phyloP scores from a whole-genome alignment of 148 eudicot species.

The Polygonum maritimum region DNA sequence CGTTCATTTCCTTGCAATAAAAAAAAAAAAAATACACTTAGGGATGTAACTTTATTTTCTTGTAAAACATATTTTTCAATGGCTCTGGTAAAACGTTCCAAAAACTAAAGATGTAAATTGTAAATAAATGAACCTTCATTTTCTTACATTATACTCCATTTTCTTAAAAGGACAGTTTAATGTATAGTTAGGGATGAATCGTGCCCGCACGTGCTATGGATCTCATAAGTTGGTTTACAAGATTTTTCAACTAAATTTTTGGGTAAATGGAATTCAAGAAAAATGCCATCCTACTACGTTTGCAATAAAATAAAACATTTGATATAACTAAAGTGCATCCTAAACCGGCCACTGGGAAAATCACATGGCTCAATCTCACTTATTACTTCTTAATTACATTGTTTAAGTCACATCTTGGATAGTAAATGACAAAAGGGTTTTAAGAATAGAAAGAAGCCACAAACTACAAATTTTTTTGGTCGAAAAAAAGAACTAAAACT shows the following conservation, averaged over 20 bases:
- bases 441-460: not conserved
- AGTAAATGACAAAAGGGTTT: not conserved
- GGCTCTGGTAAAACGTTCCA: no score
- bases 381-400: not conserved
- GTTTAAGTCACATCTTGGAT: not conserved
- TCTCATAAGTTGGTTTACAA: not conserved
- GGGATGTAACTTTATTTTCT: no score
- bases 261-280: not conserved
- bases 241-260: not conserved
- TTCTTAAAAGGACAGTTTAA: not conserved
- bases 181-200: not conserved
- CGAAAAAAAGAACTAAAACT: no score
- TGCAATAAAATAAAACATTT: no score
- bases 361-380: not conserved
- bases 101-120: no score
- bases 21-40: no score
- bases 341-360: not conserved
- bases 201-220: not conserved
- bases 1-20: no score
- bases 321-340: not conserved
- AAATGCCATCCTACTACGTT: not conserved
- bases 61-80: no score
- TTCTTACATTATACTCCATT: not conserved
- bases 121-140: not conserved
- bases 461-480: not conserved